Evolutionary conservation across 495 filamentous ascomycete species (phyloP).

Genomic region (Chaetomidium leptoderma): DNA sequence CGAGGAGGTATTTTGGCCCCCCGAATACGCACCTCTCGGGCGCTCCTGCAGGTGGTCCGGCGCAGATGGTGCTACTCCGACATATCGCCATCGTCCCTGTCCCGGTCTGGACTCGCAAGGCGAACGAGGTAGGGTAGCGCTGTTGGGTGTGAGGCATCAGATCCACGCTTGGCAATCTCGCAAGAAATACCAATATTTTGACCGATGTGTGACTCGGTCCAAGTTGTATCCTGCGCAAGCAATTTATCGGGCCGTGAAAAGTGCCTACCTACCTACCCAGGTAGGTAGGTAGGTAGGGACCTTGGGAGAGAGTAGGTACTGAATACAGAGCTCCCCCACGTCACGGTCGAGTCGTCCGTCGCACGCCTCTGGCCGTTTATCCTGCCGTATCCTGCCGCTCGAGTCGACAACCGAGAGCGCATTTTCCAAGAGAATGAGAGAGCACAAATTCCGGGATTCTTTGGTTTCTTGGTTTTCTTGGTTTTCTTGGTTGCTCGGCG

Average conservation of each 20-base stretch:
- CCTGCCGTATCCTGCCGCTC: too few species aligned
- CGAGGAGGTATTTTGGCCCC: not conserved
- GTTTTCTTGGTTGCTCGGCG: slow-evolving; percentile 1
- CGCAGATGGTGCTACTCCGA: not conserved
- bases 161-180: not conserved
- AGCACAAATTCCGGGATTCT: too few species aligned
- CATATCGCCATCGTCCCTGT: not conserved
- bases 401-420: too few species aligned
- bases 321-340: too few species aligned
- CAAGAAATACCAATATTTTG: not conserved
- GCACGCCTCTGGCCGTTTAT: too few species aligned
- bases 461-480: too few species aligned
- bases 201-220: not conserved
- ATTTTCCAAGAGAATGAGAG: too few species aligned
- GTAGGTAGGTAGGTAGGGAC: too few species aligned
- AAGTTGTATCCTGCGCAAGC: not conserved
- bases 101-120: not conserved
- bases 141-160: not conserved
- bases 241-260: not conserved
- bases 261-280: too few species aligned
- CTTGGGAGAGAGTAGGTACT: too few species aligned
- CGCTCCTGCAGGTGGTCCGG: not conserved
- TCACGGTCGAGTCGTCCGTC: too few species aligned
- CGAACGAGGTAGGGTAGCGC: not conserved
- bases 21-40: not conserved